Conservation (phyloP, 192 early-diverging fungal genomes). For the Dissophora ornata region DNA sequence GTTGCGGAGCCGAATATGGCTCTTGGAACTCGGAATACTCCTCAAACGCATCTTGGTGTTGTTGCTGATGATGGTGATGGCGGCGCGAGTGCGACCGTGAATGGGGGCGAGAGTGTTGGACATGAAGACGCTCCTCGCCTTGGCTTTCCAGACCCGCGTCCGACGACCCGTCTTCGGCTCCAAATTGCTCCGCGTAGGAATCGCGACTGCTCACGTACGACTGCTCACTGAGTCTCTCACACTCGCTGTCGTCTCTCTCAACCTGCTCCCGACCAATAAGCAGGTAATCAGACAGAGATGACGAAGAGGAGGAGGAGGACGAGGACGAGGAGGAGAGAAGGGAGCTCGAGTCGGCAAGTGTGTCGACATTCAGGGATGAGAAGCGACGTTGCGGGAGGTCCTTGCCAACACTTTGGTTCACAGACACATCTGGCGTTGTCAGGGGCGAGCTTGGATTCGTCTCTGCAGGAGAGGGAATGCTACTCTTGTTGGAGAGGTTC, state of each 20-base stretch:
- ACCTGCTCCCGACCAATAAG: slow-evolving; percentile 42
- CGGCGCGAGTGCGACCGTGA: background rate
- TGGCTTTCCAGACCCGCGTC: slow-evolving; percentile 11
- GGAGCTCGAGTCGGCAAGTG: background rate
- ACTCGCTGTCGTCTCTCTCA: slow-evolving; percentile 25
- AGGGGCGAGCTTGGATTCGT: no score
- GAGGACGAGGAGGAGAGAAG: slow-evolving; percentile 9
- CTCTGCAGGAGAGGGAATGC: no score
- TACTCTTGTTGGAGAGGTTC: no score
- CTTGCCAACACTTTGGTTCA: no score
- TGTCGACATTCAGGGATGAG: background rate
- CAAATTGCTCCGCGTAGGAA: background rate
- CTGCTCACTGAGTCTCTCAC: slow-evolving; percentile 17
- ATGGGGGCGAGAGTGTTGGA: background rate
- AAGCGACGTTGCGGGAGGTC: background rate
- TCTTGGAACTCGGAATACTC: no score
- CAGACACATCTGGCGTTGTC: no score
- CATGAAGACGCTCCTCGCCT: background rate
- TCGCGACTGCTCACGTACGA: slow-evolving; percentile 20
- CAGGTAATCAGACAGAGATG: slow-evolving; percentile 41
- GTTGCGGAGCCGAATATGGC: no score
- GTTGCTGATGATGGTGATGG: background rate
- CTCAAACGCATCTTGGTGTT: background rate
- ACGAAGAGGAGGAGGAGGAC: slow-evolving; percentile 26
- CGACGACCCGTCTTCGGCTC: background rate